Percentiles rank a stretch among this genome's conserved stretches.
Conservation (phyloP, 2,329 filamentous ascomycete genomes). For the Microdochium nivale region DNA sequence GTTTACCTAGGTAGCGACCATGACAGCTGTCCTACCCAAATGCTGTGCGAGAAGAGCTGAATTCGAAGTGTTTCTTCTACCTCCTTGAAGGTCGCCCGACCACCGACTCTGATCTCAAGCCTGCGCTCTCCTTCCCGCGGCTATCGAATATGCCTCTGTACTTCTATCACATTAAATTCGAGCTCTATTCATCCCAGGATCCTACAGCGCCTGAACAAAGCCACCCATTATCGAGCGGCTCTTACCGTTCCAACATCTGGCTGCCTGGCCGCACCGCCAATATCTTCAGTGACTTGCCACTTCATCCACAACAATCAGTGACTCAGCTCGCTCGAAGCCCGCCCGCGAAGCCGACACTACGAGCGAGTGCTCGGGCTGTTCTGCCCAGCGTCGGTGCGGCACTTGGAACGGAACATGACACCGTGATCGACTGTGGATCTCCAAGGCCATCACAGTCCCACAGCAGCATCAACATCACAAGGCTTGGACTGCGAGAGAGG, state of each 20-base stretch:
- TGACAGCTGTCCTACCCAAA: neutral
- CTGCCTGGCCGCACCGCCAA: constrained; percentile 35
- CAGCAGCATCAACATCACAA: constrained; percentile 25
- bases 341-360: neutral
- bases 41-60: neutral
- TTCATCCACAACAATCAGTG: constrained; percentile 27
- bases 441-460: constrained; percentile 22
- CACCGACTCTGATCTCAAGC: neutral
- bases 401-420: constrained; percentile 7
- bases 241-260: constrained; percentile 30
- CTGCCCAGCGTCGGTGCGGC: neutral
- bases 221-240: neutral
- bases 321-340: neutral
- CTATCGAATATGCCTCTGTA: constrained; percentile 47
- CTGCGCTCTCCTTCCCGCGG: neutral
- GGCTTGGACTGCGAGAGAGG: constrained; percentile 29
- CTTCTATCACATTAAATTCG: constrained; percentile 59
- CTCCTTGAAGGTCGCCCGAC: neutral
- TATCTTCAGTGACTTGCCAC: constrained; percentile 49
- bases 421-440: constrained; percentile 42
- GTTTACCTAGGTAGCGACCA: neutral
- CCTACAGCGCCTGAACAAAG: constrained; percentile 14
- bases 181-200: constrained; percentile 46
- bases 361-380: no score
- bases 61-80: neutral